A percentile compares a stretch with the other conserved stretches of the same genome.
phyloP scores from a whole-genome alignment of 768 basidiomycete species.

The Postia placenta region DNA sequence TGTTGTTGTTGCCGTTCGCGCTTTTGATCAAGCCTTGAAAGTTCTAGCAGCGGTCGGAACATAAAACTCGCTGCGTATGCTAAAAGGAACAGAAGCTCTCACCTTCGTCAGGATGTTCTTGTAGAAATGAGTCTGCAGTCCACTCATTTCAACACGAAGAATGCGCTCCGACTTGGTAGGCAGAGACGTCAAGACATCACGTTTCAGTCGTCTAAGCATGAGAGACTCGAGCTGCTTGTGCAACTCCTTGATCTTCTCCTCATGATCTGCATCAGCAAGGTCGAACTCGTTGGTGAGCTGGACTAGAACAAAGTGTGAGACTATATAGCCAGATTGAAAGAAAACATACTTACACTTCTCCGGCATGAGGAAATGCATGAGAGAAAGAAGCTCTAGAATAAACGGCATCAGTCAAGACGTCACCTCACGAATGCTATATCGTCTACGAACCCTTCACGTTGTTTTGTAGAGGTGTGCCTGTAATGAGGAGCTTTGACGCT shows the following conservation, averaged over 20 bases:
- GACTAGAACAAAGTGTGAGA: slow-evolving; percentile 41
- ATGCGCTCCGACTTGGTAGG: slow-evolving; percentile 99
- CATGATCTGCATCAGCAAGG: slow-evolving; percentile 88
- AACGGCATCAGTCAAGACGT: background rate
- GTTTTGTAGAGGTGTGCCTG: slow-evolving; percentile 97
- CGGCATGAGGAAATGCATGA: slow-evolving; percentile 99
- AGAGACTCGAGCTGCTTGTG: slow-evolving; percentile 88
- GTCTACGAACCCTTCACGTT: slow-evolving; percentile 83
- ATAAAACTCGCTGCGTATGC: background rate
- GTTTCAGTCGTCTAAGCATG: slow-evolving; percentile 93
- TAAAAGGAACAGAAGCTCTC: slow-evolving; percentile 9
- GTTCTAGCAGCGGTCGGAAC: no score
- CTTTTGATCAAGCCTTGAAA: slow-evolving; percentile 90
- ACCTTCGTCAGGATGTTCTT: slow-evolving; percentile 97
- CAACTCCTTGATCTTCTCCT: slow-evolving; percentile 90
- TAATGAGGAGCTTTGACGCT: slow-evolving; percentile 92
- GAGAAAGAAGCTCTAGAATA: slow-evolving; percentile 73
- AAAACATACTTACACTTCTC: slow-evolving; percentile 76
- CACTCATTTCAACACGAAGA: slow-evolving; percentile 93
- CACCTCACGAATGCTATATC: slow-evolving; percentile 9
- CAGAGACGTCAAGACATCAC: slow-evolving; percentile 91
- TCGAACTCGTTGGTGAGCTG: slow-evolving; percentile 94
- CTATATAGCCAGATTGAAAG: background rate
- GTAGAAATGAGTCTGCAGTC: slow-evolving; percentile 96
- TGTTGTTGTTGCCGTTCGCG: slow-evolving; percentile 82